Evolutionary conservation across 495 filamentous ascomycete genomes (phyloP).

Genomic region (Neurospora tetrasperma): DNA sequence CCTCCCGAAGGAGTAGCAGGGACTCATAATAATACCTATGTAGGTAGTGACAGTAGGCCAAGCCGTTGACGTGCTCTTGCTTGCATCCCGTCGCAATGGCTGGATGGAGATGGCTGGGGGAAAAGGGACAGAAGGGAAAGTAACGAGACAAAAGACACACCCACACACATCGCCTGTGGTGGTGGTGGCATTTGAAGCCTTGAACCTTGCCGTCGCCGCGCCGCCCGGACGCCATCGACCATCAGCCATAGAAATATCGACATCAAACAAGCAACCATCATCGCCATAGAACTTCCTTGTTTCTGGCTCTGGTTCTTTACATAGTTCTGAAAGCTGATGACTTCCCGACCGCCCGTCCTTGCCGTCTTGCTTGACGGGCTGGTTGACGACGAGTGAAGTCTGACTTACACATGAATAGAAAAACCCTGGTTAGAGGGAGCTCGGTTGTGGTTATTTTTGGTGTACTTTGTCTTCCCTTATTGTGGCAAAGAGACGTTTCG

Average conservation of each 20-base stretch:
- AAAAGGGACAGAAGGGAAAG: background rate
- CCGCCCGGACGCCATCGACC: background rate
- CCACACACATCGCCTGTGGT: background rate
- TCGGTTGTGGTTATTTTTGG: background rate
- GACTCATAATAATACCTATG: too few species aligned
- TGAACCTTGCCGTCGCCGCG: background rate
- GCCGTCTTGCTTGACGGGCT: background rate
- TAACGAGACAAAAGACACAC: too few species aligned
- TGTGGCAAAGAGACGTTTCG: too few species aligned
- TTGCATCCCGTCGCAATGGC: background rate
- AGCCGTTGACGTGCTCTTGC: background rate
- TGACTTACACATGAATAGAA: background rate
- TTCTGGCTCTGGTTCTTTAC: background rate
- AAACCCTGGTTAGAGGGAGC: background rate
- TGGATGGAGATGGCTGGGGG: background rate
- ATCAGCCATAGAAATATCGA: background rate
- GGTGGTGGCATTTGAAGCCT: background rate
- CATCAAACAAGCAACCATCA: background rate
- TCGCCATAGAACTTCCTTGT: background rate
- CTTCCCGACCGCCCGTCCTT: background rate
- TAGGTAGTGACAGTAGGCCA: background rate
- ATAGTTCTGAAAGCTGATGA: background rate
- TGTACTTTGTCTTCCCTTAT: too few species aligned
- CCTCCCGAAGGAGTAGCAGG: too few species aligned
- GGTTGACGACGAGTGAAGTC: background rate